A percentile compares a stretch with the other conserved stretches of the same genome.
Conservation (phyloP, 495 filamentous ascomycete genomes). For the Monascus purpureus region DNA sequence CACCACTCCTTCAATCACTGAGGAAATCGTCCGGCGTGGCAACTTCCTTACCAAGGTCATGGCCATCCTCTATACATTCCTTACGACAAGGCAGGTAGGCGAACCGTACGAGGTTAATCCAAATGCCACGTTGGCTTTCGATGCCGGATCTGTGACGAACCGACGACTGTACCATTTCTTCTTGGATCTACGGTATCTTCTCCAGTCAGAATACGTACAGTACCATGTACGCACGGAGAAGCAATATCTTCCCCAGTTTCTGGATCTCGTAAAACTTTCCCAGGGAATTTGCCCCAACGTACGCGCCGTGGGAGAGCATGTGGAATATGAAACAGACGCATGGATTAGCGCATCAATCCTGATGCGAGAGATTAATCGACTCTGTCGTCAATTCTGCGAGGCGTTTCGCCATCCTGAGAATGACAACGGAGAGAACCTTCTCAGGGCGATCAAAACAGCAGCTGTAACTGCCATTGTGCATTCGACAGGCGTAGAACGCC, state of each 20-base stretch:
- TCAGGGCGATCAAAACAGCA: slow-evolving; percentile 58
- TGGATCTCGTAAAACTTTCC: slow-evolving; percentile 87
- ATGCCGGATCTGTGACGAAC: slow-evolving; percentile 85
- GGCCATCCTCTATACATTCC: slow-evolving; percentile 92
- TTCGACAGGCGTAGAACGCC: slow-evolving; percentile 78
- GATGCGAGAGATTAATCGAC: slow-evolving; percentile 83
- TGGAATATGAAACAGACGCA: slow-evolving; percentile 94
- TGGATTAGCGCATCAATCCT: slow-evolving; percentile 96
- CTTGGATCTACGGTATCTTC: slow-evolving; percentile 77
- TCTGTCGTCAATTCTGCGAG: slow-evolving; percentile 78
- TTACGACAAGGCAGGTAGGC: slow-evolving; percentile 88
- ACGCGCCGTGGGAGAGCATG: slow-evolving; percentile 82
- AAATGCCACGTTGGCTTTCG: slow-evolving; percentile 75
- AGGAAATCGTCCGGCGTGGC: slow-evolving; percentile 85
- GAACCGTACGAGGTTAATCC: slow-evolving; percentile 78
- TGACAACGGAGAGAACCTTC: slow-evolving; percentile 46
- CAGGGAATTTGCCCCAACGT: slow-evolving; percentile 95
- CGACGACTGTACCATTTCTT: slow-evolving; percentile 95
- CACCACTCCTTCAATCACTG: slow-evolving; percentile 89
- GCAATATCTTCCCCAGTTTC: slow-evolving; percentile 81
- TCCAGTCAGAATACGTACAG: slow-evolving; percentile 76
- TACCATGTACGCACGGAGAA: slow-evolving; percentile 66
- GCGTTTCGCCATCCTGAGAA: slow-evolving; percentile 56
- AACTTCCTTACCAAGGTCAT: slow-evolving; percentile 93
- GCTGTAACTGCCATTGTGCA: slow-evolving; percentile 69